Base-by-base conservation (phyloP, 345 rosid genomes). In the Citrus maxima region DNA sequence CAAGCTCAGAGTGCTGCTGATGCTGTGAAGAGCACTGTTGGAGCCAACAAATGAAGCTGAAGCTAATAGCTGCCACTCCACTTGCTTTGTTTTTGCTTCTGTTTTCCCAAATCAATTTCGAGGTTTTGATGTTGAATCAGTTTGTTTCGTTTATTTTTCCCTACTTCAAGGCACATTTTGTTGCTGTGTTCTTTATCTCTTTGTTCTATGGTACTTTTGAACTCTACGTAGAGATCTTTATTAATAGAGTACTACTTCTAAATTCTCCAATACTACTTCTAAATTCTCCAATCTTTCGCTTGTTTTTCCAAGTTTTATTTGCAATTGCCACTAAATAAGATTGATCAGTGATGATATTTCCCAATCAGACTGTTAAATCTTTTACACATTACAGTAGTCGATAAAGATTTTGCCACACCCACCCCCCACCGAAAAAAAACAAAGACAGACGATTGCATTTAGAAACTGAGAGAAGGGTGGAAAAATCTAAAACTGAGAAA, bases 1-100 rank as follows among this genome's bases (percentile, higher is more conserved):
- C 80, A 81, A 28, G 88, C 89, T 73, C 84, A 82, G 34, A 81
- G 40, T 0, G 82, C 79, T 27, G 80, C 83, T 37, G 86, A 85
- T 21, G 79, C 83, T 51, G 74, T 74, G 3, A 82, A 85, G 80
- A 81, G 54, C 34, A 55, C 77, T 25, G 76, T 76, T 70, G 84
- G 83, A 28, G 72, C 75, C 42, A 58, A 81, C 81, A 88, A 80
- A 60, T 81, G 66, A 84, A 59, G 12, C 16, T 9, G 6, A 5
- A 4, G n/a, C 64, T 9, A 22, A 30, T n/a, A 22, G 24, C 12
- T n/a, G 24, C 62, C 35, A 27, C 22, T 19, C 56, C 28, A 42
- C 55, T 66, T 19, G 34, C 35, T 37, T 56, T 24, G 5, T 18
- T 73, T 13, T 46, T 46, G 51, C 51, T 46, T 46, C 13, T 22